phyloP scores from a whole-genome alignment of 2,329 filamentous ascomycete genomes.

The Triangularia setosa region DNA sequence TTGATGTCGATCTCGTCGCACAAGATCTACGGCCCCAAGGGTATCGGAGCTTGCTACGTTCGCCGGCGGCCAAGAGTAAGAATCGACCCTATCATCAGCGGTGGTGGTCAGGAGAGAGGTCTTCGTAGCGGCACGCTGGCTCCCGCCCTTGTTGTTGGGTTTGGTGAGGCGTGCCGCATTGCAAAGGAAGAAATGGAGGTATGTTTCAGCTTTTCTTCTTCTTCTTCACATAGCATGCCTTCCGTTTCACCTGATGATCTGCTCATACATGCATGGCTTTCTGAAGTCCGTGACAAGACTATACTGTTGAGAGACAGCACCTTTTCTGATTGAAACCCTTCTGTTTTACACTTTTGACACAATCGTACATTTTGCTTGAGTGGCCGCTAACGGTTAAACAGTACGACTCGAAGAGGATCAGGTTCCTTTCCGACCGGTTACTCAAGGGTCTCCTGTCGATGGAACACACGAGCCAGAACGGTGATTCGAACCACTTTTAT shows the following conservation, averaged over 20 bases:
- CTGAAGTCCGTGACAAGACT: constrained; percentile 66
- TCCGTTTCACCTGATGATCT: constrained; percentile 62
- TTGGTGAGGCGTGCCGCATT: constrained; percentile 92
- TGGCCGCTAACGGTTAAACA: constrained; percentile 35
- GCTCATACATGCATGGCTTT: constrained; percentile 87
- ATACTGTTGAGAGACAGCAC: constrained; percentile 62
- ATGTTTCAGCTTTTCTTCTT: constrained; percentile 42
- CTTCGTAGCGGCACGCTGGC: constrained; percentile 91
- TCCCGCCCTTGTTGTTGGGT: constrained; percentile 82
- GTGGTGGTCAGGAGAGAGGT: constrained; percentile 93
- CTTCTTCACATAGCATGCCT: neutral
- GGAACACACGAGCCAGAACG: constrained; percentile 91
- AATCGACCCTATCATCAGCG: constrained; percentile 91
- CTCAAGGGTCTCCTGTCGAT: constrained; percentile 77
- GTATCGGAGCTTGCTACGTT: constrained; percentile 93
- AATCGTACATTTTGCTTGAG: constrained; percentile 5
- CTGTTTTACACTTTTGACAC: neutral
- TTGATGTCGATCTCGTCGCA: constrained; percentile 98
- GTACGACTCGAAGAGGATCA: constrained; percentile 90
- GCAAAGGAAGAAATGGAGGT: constrained; percentile 87
- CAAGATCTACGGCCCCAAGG: constrained; percentile 98
- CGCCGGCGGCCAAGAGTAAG: constrained; percentile 88
- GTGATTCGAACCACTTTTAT: constrained; percentile 78
- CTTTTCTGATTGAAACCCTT: constrained; percentile 52
- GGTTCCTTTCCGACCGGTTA: constrained; percentile 76